A percentile compares a stretch with the other conserved stretches of the same genome.
Evolutionary conservation across 2,329 filamentous ascomycete genomes (phyloP).

Genomic region (Colletotrichum australisinense): DNA sequence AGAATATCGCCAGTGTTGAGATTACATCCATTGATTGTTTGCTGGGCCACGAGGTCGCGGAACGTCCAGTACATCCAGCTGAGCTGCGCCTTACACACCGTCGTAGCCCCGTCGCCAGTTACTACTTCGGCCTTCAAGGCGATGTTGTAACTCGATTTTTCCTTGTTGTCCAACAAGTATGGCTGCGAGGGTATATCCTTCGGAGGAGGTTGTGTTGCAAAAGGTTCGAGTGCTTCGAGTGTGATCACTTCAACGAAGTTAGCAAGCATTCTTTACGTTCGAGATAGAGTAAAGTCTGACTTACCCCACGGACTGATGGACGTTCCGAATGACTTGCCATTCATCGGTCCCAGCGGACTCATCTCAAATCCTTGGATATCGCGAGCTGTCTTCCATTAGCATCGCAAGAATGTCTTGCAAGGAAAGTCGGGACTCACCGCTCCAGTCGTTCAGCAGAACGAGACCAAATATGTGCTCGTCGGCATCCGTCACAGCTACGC

Average conservation of each 20-base stretch:
- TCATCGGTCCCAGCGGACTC: slow-evolving; percentile 69
- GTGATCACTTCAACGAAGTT: slow-evolving; percentile 56
- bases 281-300: not conserved
- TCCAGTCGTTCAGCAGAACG: slow-evolving; percentile 74
- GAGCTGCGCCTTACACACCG: slow-evolving; percentile 44
- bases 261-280: not conserved
- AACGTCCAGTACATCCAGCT: slow-evolving; percentile 52
- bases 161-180: slow-evolving; percentile 48
- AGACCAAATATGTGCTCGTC: slow-evolving; percentile 72
- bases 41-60: slow-evolving; percentile 49
- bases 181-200: slow-evolving; percentile 38
- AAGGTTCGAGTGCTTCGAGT: slow-evolving; percentile 69
- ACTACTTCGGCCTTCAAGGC: slow-evolving; percentile 44
- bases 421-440: slow-evolving; percentile 49
- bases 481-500: slow-evolving; percentile 57
- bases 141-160: slow-evolving; percentile 49
- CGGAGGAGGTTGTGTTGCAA: slow-evolving; percentile 54
- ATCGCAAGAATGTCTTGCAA: not conserved
- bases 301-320: slow-evolving; percentile 67
- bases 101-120: slow-evolving; percentile 38
- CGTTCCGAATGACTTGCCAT: slow-evolving; percentile 70
- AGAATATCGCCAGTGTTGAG: slow-evolving; percentile 53
- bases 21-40: slow-evolving; percentile 50
- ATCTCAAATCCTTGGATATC: slow-evolving; percentile 73
- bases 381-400: slow-evolving; percentile 53